Evolutionary conservation across 306 rosid species (phyloP).

Genomic region (Vicia villosa): DNA sequence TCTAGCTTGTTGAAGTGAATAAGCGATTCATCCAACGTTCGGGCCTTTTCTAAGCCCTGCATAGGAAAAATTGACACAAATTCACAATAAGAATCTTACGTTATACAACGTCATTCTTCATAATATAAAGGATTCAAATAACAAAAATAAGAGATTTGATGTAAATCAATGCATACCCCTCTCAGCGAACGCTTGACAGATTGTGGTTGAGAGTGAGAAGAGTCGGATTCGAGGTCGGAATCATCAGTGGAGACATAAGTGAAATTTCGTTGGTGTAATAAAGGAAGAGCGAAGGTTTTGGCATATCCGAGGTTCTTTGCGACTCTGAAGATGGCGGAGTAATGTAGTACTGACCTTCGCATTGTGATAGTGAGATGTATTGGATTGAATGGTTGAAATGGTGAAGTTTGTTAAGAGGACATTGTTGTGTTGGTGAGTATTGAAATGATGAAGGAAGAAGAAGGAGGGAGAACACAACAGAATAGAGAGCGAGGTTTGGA

Average conservation of each 20-base stretch:
- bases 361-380: too few species aligned
- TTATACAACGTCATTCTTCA: too few species aligned
- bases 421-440: too few species aligned
- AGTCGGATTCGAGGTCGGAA: conserved; percentile 56
- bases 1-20: conserved; percentile 45
- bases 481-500: too few species aligned
- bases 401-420: too few species aligned
- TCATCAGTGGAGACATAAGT: conserved; percentile 68
- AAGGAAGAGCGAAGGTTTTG: conserved; percentile 41
- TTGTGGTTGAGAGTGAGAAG: conserved; percentile 48
- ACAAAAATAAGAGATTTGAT: neutral
- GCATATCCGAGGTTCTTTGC: neutral
- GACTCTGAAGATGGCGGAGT: conserved; percentile 49
- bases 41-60: neutral
- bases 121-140: neutral
- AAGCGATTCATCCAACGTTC: conserved; percentile 45
- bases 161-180: conserved; percentile 65
- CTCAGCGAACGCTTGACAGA: conserved; percentile 28
- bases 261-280: conserved; percentile 53
- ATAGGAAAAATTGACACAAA: neutral
- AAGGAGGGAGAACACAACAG: too few species aligned
- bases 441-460: too few species aligned
- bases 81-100: neutral
- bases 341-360: neutral
- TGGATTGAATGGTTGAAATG: too few species aligned